Evolutionary conservation across 495 filamentous ascomycete species (phyloP), one percentile per base, ranked within the genome.

Genomic region (Hamigera avellanea): DNA sequence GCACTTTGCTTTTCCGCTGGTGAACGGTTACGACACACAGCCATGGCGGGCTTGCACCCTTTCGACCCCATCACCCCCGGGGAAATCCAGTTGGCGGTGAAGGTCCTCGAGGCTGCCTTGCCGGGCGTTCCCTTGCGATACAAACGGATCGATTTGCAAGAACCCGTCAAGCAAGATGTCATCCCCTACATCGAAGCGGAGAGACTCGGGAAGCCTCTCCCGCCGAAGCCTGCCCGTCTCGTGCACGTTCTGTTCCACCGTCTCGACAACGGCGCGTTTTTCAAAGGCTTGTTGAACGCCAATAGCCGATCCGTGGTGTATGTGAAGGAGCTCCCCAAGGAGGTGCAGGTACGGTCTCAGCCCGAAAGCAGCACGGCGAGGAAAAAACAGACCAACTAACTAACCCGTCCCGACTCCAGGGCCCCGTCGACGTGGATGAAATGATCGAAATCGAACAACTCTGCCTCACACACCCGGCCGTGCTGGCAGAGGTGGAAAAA

Each of bases 401-500:
- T 6, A 43, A 17, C 38, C 19, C n/a, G n/a, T 19, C 25, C 4
- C n/a, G 28, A 6, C 4, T 12, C 6, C 18, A 66, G 50, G 59
- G 57, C 8, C 61, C 63, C 7, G 35, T 57, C 0, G 63, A 67
- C 41, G 41, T 54, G 2, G 63, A 65, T 32, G 63, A 67, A 31
- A 50, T 67, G 45, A 43, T 59, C 1, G 61, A 57, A 12, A 59
- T 65, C n/a, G 63, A 65, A 36, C 26, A 54, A 16, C 37, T 61
- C 2, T 64, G 57, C 36, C 44, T 67, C 14, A 42, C 31, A 9
- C 56, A 65, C 30, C 61, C 61, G 0, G 60, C 52, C 9, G 61
- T 67, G n/a, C 52, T 61, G 26, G 56, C 56, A 0, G 63, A 67
- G 26, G 50, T 67, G 37, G 63, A 59, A 17, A 67, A 65, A 33